These are phyloP conservation scores for Didymella keratinophila DNA, from an alignment of 2,329 filamentous ascomycete genomes.

Conservation along the genomic window DNA sequence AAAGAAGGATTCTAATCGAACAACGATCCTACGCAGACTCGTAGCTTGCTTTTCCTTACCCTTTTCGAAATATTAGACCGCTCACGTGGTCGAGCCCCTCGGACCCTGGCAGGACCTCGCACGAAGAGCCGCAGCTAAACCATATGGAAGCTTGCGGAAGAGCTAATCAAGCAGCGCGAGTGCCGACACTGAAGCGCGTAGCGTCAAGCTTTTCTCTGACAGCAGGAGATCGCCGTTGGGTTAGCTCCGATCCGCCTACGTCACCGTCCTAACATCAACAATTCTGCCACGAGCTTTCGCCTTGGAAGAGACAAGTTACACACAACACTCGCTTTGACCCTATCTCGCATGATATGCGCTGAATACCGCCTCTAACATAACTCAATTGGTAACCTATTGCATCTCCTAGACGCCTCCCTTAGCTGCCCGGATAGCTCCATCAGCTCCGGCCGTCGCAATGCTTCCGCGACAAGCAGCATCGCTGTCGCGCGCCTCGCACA, in stretches of 20 bases:
- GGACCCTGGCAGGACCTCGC: neutral
- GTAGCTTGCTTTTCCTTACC: neutral
- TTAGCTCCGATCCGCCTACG: conserved; percentile 14
- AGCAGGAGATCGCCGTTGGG: neutral
- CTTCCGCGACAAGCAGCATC: conserved; percentile 42
- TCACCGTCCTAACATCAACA: conserved; percentile 13
- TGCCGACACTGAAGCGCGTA: conserved; percentile 1
- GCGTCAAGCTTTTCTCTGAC: conserved; percentile 10
- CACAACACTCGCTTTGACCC: conserved; percentile 10
- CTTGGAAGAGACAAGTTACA: conserved; percentile 4
- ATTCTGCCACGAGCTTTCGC: conserved; percentile 7
- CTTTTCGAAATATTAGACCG: neutral
- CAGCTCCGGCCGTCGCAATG: conserved; percentile 29
- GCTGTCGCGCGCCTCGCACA: conserved; percentile 37
- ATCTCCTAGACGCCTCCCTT: neutral
- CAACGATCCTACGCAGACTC: too few species aligned
- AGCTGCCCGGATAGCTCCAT: conserved; percentile 14
- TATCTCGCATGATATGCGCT: conserved; percentile 3
- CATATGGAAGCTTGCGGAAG: conserved; percentile 26
- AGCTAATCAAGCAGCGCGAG: conserved; percentile 11
- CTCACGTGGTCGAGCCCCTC: neutral
- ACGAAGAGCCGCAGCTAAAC: conserved; percentile 23
- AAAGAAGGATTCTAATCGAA: too few species aligned
- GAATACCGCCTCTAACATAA: conserved; percentile 1
- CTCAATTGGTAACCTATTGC: conserved; percentile 11